Conservation (phyloP, 352 stramenopile genomes). For the Phytophthora meadii region DNA sequence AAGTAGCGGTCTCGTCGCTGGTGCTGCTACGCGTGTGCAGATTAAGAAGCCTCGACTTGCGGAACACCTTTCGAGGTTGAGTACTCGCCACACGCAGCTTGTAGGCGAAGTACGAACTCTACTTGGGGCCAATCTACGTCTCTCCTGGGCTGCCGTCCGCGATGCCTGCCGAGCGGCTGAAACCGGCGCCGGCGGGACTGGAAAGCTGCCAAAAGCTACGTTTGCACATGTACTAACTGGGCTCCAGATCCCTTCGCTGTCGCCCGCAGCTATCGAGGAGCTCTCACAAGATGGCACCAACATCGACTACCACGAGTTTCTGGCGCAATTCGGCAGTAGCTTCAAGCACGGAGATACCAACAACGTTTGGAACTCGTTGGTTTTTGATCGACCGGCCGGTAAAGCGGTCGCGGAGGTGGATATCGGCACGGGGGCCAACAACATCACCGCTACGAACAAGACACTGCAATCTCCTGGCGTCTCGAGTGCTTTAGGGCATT, state of each 20-base stretch:
- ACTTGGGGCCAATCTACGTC: slow-evolving; percentile 51
- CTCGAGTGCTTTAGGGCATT: slow-evolving; percentile 31
- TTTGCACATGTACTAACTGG: slow-evolving; percentile 54
- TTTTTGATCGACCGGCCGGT: slow-evolving; percentile 39
- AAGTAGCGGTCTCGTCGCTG: slow-evolving; percentile 42
- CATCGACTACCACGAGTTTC: slow-evolving; percentile 77
- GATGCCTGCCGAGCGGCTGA: slow-evolving; percentile 64
- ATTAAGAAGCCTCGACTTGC: slow-evolving; percentile 69
- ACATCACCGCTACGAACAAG: slow-evolving; percentile 39
- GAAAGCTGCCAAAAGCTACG: slow-evolving; percentile 41
- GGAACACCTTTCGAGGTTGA: slow-evolving; percentile 57
- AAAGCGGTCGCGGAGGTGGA: slow-evolving; percentile 24
- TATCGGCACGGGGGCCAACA: slow-evolving; percentile 24
- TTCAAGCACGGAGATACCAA: slow-evolving; percentile 78
- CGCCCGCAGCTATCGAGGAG: slow-evolving; percentile 27
- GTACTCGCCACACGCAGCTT: slow-evolving; percentile 51
- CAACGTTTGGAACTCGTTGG: slow-evolving; percentile 68
- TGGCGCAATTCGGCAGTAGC: slow-evolving; percentile 61
- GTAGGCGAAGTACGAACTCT: slow-evolving; percentile 54
- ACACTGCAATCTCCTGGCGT: slow-evolving; percentile 64
- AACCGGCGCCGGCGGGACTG: slow-evolving; percentile 27
- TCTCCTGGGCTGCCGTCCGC: slow-evolving; percentile 59
- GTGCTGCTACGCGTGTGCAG: slow-evolving; percentile 41
- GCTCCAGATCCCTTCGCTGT: slow-evolving; percentile 56
- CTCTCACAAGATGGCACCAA: slow-evolving; percentile 31